Conservation (phyloP, 306 rosid genomes). For the Herpetospermum pedunculosum region DNA sequence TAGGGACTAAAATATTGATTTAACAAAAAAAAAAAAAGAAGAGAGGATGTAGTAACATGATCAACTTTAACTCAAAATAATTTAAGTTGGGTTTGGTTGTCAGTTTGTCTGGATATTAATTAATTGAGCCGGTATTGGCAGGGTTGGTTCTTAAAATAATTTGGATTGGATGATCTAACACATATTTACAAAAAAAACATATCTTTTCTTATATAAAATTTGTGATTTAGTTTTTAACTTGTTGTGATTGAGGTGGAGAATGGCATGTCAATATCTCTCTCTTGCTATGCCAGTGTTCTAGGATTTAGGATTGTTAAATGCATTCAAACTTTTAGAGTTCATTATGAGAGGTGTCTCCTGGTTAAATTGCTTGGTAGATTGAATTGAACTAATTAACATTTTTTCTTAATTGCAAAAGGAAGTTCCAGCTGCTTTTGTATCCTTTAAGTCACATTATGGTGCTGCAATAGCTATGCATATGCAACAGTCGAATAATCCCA, state of each 20-base stretch:
- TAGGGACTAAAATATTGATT: too few relatives aligned
- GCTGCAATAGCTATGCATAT: conserved; percentile 73
- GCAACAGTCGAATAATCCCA: conserved; percentile 73
- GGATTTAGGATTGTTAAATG: not conserved
- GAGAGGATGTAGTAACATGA: not conserved
- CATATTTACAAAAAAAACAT: not conserved
- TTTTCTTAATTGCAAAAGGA: conserved; percentile 38
- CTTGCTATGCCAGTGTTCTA: not conserved
- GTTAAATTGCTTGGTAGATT: not conserved
- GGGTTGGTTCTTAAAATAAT: not conserved
- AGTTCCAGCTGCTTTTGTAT: conserved; percentile 83
- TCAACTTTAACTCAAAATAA: not conserved
- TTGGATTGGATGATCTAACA: not conserved
- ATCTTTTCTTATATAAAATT: not conserved
- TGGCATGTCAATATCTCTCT: not conserved
- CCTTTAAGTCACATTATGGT: conserved; percentile 62
- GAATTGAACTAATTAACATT: conserved; percentile 15
- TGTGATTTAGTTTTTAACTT: not conserved
- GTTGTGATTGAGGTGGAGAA: not conserved
- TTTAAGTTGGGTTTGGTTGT: not conserved
- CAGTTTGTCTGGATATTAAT: not conserved
- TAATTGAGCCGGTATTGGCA: not conserved
- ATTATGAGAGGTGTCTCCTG: not conserved
- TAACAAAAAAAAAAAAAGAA: too few relatives aligned
- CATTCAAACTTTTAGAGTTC: not conserved